Conservation (phyloP, 139 green algal genomes). For the Raphidocelis subcapitata region DNA sequence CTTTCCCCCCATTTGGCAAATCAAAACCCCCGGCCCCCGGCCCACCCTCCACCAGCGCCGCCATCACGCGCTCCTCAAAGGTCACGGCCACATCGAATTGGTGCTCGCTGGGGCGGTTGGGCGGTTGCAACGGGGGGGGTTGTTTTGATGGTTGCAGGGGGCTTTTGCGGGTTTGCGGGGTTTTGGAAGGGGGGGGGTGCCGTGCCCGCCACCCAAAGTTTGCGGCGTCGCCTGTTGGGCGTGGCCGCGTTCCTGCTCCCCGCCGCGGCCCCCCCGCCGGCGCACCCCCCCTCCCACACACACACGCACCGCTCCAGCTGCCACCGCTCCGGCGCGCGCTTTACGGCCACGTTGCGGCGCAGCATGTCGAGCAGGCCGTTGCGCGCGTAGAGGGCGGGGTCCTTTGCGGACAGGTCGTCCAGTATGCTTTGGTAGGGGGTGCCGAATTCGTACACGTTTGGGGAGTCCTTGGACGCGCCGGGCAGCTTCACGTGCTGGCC, state of each 20-base stretch:
- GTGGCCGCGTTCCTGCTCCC: neutral
- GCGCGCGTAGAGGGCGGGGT: conserved; percentile 65
- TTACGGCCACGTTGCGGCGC: conserved; percentile 81
- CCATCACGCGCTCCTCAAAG: conserved; percentile 80
- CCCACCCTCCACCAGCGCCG: conserved; percentile 54
- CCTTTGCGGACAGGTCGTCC: conserved; percentile 63
- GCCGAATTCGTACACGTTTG: conserved; percentile 91
- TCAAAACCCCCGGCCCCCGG: neutral
- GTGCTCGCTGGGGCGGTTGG: conserved; percentile 25
- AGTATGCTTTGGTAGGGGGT: conserved; percentile 79
- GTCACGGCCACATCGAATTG: conserved; percentile 73
- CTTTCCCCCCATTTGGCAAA: neutral
- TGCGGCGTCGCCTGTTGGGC: no score
- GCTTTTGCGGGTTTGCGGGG: no score
- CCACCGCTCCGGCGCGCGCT: conserved; percentile 80
- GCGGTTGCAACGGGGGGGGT: neutral
- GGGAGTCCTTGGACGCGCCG: conserved; percentile 59
- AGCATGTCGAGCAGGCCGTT: conserved; percentile 88
- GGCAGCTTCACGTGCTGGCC: conserved; percentile 83
- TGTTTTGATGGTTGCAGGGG: no score
- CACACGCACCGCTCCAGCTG: conserved; percentile 59
- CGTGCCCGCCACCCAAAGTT: no score
- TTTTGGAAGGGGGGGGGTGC: no score
- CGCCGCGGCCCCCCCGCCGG: neutral
- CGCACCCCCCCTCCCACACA: neutral